Percentiles rank a stretch among this genome's conserved stretches.
These are phyloP conservation scores for Luzula sylvatica DNA, from an alignment of 176 grass and related monocot species.

Conservation along the genomic window DNA sequence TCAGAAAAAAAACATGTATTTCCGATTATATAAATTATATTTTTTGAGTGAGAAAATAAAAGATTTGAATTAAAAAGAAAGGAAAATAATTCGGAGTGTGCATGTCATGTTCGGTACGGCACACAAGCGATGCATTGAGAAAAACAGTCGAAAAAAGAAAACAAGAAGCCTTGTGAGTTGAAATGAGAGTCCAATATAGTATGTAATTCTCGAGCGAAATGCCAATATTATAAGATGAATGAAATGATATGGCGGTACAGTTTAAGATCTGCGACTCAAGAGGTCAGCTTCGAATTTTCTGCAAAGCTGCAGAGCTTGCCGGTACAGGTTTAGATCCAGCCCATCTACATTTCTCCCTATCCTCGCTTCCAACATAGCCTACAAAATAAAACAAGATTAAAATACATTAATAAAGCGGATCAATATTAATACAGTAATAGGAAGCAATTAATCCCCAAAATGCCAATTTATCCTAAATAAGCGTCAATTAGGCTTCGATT, in stretches of 20 bases:
- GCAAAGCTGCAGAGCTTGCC: slow-evolving; percentile 43
- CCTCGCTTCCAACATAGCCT: slow-evolving; percentile 54
- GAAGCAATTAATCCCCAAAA: neutral
- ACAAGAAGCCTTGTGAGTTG: neutral
- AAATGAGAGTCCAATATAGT: no score
- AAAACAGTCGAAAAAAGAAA: neutral
- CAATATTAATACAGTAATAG: no score
- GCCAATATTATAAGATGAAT: no score
- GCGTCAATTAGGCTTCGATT: no score
- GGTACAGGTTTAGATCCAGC: slow-evolving; percentile 57
- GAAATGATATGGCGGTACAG: neutral
- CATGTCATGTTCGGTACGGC: neutral
- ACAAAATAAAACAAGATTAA: neutral
- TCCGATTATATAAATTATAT: no score
- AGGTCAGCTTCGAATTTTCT: slow-evolving; percentile 34
- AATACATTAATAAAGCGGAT: no score
- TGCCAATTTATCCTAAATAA: neutral
- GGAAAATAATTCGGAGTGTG: neutral
- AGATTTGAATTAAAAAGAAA: no score
- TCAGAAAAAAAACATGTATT: no score
- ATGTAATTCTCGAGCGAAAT: no score
- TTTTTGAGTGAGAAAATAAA: no score
- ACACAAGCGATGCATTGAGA: neutral
- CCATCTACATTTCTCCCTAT: slow-evolving; percentile 59
- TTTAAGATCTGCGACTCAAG: slow-evolving; percentile 26